Evolutionary conservation across 2,329 filamentous ascomycete genomes (phyloP), one percentile per base, ranked within the genome.

Genomic region (Elsinoe necatrix): DNA sequence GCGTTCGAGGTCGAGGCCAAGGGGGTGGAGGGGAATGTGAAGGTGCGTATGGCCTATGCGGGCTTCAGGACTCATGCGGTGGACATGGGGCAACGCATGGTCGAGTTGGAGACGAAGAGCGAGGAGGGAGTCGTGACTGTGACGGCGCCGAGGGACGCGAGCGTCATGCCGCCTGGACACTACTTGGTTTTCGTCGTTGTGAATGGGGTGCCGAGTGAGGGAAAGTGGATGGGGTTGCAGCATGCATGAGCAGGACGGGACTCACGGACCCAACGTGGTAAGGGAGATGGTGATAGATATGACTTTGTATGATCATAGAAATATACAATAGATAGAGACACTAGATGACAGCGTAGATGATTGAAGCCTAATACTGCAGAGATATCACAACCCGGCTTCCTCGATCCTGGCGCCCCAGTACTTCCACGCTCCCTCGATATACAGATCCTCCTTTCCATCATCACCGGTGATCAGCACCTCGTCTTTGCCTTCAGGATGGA

Each of bases 21-120:
- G 2, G 56, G 47, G 3, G n/a, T 31, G 2, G 27, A 29, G 12
- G 43, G 43, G 3, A 43, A 57, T 31, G 50, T 58, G 1, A 77
- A 77, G 63, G 72, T 82, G 16, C 68, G 72, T 3, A 72, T 83
- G 25, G 81, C 82, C 65, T 75, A 81, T 62, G 78, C 78, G 54
- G 80, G 80, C 3, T 83, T 80, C 61, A 76, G 81, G 41, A 83
- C 80, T 31, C 80, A 83, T 65, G 77, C 73, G 1, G 64, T 83
- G 21, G 80, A 83, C 64, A 83, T 83, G 80, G 79, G 79, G 47
- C 79, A 82, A 60, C 75, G 80, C 8, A 79, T 82, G 75, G 59
- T 77, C 34, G 74, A 76, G 61, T 69, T 83, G 43, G 79, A 82
- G 59, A 69, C 66, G 48, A 68, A 66, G n/a, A 76, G 75, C 48